A percentile compares a stretch with the other conserved stretches of the same genome.
These are phyloP conservation scores for Hericium coralloides DNA, from an alignment of 768 basidiomycete genomes.

Conservation along the genomic window DNA sequence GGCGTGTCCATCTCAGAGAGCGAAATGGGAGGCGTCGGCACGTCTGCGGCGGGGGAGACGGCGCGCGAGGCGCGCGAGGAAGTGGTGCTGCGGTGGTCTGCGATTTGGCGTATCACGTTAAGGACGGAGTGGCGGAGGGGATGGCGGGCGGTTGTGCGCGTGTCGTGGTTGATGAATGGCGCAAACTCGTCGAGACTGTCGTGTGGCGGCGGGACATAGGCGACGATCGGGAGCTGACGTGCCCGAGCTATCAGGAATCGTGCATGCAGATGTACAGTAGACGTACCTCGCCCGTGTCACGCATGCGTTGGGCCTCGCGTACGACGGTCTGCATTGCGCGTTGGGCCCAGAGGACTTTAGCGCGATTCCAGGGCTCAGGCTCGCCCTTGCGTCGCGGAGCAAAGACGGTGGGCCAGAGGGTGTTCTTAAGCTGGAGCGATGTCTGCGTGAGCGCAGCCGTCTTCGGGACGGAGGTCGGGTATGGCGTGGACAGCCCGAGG, in stretches of 20 bases:
- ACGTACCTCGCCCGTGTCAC: slow-evolving; percentile 50
- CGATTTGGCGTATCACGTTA: slow-evolving; percentile 62
- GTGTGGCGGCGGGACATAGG: slow-evolving; percentile 54
- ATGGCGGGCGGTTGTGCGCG: slow-evolving; percentile 55
- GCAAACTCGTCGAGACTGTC: slow-evolving; percentile 20
- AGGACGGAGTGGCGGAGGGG: slow-evolving; percentile 82
- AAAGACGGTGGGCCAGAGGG: slow-evolving; percentile 83
- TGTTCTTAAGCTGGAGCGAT: slow-evolving; percentile 57
- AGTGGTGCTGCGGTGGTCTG: slow-evolving; percentile 35
- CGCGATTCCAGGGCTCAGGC: slow-evolving; percentile 55
- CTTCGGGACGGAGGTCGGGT: slow-evolving; percentile 52
- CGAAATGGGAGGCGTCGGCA: neutral
- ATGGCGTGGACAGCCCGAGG: slow-evolving; percentile 37
- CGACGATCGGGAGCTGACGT: slow-evolving; percentile 63
- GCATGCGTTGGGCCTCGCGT: slow-evolving; percentile 39
- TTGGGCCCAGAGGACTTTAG: slow-evolving; percentile 66
- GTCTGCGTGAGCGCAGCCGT: slow-evolving; percentile 57
- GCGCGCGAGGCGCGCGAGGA: too few species aligned
- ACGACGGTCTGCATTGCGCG: slow-evolving; percentile 52
- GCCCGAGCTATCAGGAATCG: neutral
- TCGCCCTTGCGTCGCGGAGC: slow-evolving; percentile 63
- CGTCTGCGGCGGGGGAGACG: neutral
- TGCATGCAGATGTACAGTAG: neutral
- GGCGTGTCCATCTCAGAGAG: slow-evolving; percentile 8
- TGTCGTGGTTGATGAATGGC: slow-evolving; percentile 57